Evolutionary conservation across 805 yeast species (phyloP), one percentile per base, ranked within the genome.

Genomic region (Saturnispora dispora): DNA sequence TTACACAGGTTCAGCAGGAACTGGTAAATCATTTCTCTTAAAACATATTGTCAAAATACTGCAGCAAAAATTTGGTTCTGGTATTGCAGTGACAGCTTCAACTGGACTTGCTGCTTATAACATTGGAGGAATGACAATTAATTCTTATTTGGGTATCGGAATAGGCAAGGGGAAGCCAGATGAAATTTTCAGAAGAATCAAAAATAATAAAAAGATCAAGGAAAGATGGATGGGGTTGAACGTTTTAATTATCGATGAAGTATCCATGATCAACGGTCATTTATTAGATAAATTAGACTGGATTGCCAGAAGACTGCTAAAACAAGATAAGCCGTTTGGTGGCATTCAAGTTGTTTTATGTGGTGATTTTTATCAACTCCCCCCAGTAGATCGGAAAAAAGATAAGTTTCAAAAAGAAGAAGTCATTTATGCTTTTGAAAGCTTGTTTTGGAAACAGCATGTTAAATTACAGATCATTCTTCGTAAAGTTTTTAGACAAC

Each of bases 1-100:
- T 63, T 93, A 87, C 64, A 93, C 99, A 0, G 99, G 99, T 47
- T 88, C 97, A 33, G 99, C 99, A 0, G 99, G 99, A 60, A 93
- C 99, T 0, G 99, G 99, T 63, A 93, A 93, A 63, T 91, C 99
- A 1, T 84, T 93, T 4, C 71, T 93, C n/a, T 69, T 93, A 47
- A 75, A 77, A 54, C 73, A 79, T 10, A 71, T 86, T 36, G 85
- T 86, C 50, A 76, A 77, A 58, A 66, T 73, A 0, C 63, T 86
- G 50, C 72, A 68, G 55, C 53, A 57, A 1, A 73, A 72, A 53
- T 73, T 79, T 62, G 73, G 75, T 0, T 55, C 56, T 0, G 79
- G 76, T 2, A 87, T 86, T 4, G 89, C 85, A 0, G 84, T 86
- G 1, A 85, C 93, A 0, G 95, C 95, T 0, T 85, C 93, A 0